phyloP scores from a whole-genome alignment of 192 early-diverging fungal genomes.

The Umbelopsis sp. region DNA sequence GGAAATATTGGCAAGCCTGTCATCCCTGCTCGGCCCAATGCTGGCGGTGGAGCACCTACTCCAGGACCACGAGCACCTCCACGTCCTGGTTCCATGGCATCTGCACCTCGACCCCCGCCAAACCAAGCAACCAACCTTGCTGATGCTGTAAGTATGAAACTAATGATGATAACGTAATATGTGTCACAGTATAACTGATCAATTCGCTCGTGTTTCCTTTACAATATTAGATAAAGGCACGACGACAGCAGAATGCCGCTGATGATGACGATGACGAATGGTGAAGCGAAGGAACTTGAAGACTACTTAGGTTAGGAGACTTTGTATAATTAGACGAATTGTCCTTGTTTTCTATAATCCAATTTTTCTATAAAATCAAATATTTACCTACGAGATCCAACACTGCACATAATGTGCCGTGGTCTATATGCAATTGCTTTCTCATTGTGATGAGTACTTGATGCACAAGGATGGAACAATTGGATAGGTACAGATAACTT shows the following conservation, averaged over 20 bases:
- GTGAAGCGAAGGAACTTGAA: background rate
- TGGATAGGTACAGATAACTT: too few relatives aligned
- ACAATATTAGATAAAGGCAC: slow-evolving; percentile 14
- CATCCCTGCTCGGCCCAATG: slow-evolving; percentile 38
- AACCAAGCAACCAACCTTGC: slow-evolving; percentile 41
- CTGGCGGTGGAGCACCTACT: slow-evolving; percentile 22
- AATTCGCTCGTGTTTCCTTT: background rate
- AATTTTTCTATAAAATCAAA: background rate
- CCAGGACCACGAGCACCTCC: slow-evolving; percentile 37
- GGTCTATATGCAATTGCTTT: too few relatives aligned
- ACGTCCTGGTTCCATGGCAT: slow-evolving; percentile 23
- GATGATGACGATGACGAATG: slow-evolving; percentile 37
- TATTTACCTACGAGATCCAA: background rate
- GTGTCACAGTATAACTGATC: background rate
- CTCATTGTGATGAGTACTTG: too few relatives aligned
- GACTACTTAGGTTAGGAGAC: background rate
- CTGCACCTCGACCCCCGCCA: slow-evolving; percentile 20
- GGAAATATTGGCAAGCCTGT: slow-evolving; percentile 37
- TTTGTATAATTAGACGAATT: slow-evolving; percentile 12
- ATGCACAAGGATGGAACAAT: too few relatives aligned
- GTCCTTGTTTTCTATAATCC: background rate
- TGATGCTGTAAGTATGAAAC: slow-evolving; percentile 40
- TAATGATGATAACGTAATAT: background rate
- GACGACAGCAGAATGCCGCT: slow-evolving; percentile 18
- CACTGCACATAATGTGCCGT: too few relatives aligned